Evolutionary conservation across 1,139 yeast genomes (phyloP), one percentile per base, ranked within the genome.

Genomic region (Lizanozyma gosingica): DNA sequence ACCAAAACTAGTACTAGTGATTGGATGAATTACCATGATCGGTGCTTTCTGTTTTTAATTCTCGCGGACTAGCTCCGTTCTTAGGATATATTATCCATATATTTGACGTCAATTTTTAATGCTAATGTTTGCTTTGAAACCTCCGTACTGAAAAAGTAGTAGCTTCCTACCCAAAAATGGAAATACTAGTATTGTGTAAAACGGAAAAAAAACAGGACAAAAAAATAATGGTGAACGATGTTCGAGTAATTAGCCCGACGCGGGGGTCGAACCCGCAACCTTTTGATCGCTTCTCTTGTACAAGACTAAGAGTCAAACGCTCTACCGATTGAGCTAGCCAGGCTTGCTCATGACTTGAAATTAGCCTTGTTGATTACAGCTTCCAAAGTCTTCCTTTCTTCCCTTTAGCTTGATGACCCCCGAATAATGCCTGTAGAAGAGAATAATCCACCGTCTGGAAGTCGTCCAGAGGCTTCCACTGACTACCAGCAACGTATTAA

Each of bases 261-360:
- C 54, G 55, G 55, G 55, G 53, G 52, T 51, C 55, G 54, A 51
- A 50, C 55, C 55, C 53, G 54, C 54, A 51, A 47, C 54, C 54
- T 51, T 51, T 42, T 49, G 53, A 50, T 50, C 29, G 29, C 29
- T 22, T 22, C 29, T 22, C 29, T 22, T 11, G 29, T 22, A 22
- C 29, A 22, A 22, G 29, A 22, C 29, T 22, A 22, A 22, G 29
- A 22, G 29, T 22, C 29, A 22, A 22, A 22, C 29, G 29, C 29
- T 22, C 29, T 22, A 22, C 29, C 29, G 29, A 22, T 22, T 22
- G 29, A 22, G 29, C 29, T 22, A 22, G 29, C 29, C 29, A 22
- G 29, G 29, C 29, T 6, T 22, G 6, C 29, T 22, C n/a, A n/a
- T n/a, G n/a, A n/a, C n/a, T n/a, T n/a, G n/a, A n/a, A n/a, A n/a